phyloP scores from a whole-genome alignment of 257 asterid species.

The Capsicum rhomboideum region DNA sequence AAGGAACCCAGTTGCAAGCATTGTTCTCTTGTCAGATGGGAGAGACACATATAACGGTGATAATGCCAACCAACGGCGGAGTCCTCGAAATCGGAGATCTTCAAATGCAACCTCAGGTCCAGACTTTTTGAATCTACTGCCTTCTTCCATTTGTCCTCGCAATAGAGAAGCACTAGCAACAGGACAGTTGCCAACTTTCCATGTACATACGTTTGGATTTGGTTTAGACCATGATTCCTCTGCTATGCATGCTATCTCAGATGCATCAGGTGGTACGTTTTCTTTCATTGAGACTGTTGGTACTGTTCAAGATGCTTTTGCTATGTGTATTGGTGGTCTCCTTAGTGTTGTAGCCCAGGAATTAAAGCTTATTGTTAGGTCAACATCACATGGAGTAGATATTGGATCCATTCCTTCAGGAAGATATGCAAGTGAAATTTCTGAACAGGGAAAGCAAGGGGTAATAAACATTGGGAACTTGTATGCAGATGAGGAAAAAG shows the following conservation, averaged over 20 bases:
- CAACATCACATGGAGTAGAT: conserved; percentile 24
- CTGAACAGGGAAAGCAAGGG: conserved; percentile 18
- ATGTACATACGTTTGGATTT: conserved; percentile 36
- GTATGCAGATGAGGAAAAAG: conserved; percentile 41
- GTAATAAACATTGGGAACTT: conserved; percentile 22
- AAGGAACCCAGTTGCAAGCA: conserved; percentile 24
- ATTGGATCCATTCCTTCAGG: conserved; percentile 29
- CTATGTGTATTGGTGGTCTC: conserved; percentile 40
- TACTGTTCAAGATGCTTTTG: conserved; percentile 38
- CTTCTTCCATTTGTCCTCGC: conserved; percentile 17
- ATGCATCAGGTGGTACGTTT: conserved; percentile 44
- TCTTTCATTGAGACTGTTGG: conserved; percentile 31
- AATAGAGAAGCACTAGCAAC: not conserved
- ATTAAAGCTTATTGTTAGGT: conserved; percentile 14
- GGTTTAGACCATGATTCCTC: conserved; percentile 38
- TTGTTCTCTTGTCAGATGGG: conserved; percentile 39
- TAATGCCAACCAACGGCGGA: not conserved
- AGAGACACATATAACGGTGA: conserved; percentile 11
- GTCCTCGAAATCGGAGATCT: not conserved
- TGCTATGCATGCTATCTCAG: conserved; percentile 34
- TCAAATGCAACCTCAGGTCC: conserved; percentile 1
- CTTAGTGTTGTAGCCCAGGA: conserved; percentile 35
- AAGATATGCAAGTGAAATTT: conserved; percentile 14
- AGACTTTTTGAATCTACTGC: conserved; percentile 12
- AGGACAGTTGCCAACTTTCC: not conserved